Base-by-base conservation (phyloP, 345 rosid genomes). In the Salix koriyanagi region DNA sequence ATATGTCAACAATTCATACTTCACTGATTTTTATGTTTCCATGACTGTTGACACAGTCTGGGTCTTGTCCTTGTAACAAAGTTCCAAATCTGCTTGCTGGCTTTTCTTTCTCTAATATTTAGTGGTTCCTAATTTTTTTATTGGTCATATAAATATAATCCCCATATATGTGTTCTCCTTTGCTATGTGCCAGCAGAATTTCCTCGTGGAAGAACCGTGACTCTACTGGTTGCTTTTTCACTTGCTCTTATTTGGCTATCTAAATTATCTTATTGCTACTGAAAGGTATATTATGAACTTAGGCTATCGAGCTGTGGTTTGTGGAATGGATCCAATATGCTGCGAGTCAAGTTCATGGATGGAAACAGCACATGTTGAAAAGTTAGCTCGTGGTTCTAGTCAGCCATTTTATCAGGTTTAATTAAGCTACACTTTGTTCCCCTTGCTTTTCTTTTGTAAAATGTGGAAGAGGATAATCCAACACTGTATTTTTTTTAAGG, bases 371-470 rank as follows among this genome's bases (percentile, higher is more conserved):
- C 86, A 85, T 81, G 84, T 91, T 69, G 92, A 91, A 61, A 95
- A 95, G 82, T 81, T 95, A 85, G 73, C 86, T 52, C 90, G 83
- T 28, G 94, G 97, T 73, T 76, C 91, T 80, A 88, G 82, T 76
- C 99, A 93, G 83, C 97, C 97, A 70, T 95, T 93, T 91, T 95
- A 95, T 88, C 99, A 95, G 97, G 99, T 95, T 70, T 71, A 34
- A 14, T 62, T 69, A 64, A 65, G 37, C 64, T 71, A 46, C 11
- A 67, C 48, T 61, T 39, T 58, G 26, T 21, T 21, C 64, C 64
- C 64, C 64, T 7, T 4, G 1, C 28, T 8, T 68, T 9, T 11
- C 26, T 2, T 58, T 56, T 70, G 39, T 15, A 58, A 13, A 37
- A 71, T 6, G 28, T 60, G 32, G n/a, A 41, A 28, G 28, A 18